These are phyloP conservation scores for Eucalyptus decipiens DNA, from an alignment of 345 rosid species.

Conservation along the genomic window DNA sequence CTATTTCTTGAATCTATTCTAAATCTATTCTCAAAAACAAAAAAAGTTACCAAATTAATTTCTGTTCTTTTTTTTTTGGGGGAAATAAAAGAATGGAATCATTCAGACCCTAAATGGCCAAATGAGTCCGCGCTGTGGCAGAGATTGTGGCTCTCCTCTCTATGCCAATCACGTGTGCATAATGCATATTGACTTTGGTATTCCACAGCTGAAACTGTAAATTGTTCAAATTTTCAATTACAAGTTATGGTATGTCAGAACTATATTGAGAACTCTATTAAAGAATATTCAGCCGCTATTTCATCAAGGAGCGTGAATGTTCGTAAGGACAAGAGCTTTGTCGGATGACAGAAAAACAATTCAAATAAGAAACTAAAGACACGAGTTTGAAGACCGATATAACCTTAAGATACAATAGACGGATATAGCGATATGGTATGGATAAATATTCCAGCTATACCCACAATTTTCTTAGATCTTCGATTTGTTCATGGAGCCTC, in stretches of 20 bases:
- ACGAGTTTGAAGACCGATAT: not conserved
- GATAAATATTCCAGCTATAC: not conserved
- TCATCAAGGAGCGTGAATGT: not conserved
- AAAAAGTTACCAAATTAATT: no score
- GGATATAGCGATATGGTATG: not conserved
- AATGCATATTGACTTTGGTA: not conserved
- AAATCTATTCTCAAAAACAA: no score
- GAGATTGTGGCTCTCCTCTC: not conserved
- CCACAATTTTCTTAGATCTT: not conserved
- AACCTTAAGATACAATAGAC: not conserved
- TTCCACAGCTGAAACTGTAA: not conserved
- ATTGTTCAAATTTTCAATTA: not conserved
- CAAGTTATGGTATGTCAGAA: not conserved
- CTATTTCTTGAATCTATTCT: fast-evolving
- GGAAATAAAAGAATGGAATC: no score
- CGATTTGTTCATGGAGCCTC: not conserved
- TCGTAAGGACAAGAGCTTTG: not conserved
- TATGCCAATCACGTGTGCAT: not conserved
- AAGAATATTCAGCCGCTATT: not conserved
- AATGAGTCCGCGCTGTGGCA: not conserved
- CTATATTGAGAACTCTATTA: not conserved
- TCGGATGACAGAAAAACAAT: not conserved
- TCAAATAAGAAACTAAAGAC: not conserved
- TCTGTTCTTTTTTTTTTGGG: fast-evolving
- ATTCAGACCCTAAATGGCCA: not conserved